Conservation (phyloP, 2,329 filamentous ascomycete species). For the Hymenoscyphus infarciens region DNA sequence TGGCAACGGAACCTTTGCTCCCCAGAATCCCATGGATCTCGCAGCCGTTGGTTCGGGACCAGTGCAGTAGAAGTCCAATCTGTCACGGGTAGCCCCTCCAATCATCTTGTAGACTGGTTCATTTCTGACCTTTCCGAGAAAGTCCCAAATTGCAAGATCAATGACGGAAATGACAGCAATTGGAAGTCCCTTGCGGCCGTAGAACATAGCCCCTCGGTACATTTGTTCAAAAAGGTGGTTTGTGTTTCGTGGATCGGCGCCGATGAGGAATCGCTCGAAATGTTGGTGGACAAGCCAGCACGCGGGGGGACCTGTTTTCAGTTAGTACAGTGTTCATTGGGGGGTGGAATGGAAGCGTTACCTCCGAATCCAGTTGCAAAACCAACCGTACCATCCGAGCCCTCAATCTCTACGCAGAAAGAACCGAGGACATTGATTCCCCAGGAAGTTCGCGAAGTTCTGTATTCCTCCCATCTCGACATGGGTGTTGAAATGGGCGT, state of each 20-base stretch:
- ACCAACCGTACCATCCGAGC: constrained; percentile 84
- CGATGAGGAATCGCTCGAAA: constrained; percentile 87
- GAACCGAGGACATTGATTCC: constrained; percentile 94
- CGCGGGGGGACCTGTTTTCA: constrained; percentile 65
- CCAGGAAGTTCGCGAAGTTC: constrained; percentile 84
- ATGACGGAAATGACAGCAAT: constrained; percentile 92
- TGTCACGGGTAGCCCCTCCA: constrained; percentile 80
- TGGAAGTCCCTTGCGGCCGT: constrained; percentile 87
- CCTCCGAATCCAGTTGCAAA: constrained; percentile 92
- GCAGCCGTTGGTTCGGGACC: constrained; percentile 79
- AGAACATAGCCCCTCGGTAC: constrained; percentile 96
- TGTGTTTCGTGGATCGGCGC: constrained; percentile 83
- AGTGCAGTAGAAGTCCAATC: constrained; percentile 91
- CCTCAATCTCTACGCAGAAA: constrained; percentile 86
- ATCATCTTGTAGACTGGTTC: constrained; percentile 95
- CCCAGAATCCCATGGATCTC: constrained; percentile 83
- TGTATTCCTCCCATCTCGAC: constrained; percentile 84
- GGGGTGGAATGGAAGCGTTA: constrained; percentile 31
- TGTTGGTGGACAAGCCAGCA: constrained; percentile 94
- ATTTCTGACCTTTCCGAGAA: constrained; percentile 83
- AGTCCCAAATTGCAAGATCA: constrained; percentile 88
- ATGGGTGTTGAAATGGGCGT: constrained; percentile 89
- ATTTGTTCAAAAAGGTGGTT: constrained; percentile 94
- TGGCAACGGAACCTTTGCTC: constrained; percentile 84
- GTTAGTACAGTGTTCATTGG: neutral